phyloP scores from a whole-genome alignment of 257 asterid species.

The Scutellaria galericulata region DNA sequence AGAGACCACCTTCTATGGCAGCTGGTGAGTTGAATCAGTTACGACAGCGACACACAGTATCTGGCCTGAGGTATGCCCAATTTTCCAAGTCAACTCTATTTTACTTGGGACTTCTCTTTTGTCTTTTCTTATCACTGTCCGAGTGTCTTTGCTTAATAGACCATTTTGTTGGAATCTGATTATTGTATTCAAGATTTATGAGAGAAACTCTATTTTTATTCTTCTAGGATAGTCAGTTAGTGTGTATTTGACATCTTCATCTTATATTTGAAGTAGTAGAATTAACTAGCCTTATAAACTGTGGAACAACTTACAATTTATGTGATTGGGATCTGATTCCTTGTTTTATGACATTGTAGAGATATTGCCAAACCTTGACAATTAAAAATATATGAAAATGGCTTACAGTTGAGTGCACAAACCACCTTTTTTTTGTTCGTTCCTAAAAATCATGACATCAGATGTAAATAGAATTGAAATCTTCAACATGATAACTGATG shows the following conservation, averaged over 20 bases:
- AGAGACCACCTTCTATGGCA: constrained; percentile 63
- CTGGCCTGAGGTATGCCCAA: constrained; percentile 59
- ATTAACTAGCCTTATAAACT: constrained; percentile 20
- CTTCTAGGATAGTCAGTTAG: constrained; percentile 8
- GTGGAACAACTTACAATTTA: constrained; percentile 2
- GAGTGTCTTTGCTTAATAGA: constrained; percentile 19
- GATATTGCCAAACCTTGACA: background rate
- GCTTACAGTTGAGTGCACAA: constrained; percentile 17
- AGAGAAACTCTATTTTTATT: constrained; percentile 4
- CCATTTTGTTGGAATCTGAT: constrained; percentile 21
- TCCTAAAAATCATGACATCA: constrained; percentile 9
- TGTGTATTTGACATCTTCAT: constrained; percentile 22
- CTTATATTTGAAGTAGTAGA: constrained; percentile 1
- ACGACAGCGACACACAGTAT: constrained; percentile 71
- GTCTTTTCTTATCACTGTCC: constrained; percentile 16
- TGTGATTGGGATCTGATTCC: constrained; percentile 13
- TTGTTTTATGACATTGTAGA: constrained; percentile 1
- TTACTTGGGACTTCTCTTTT: background rate
- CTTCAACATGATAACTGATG: background rate
- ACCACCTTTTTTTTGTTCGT: no score
- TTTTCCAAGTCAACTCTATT: constrained; percentile 27
- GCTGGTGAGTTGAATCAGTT: constrained; percentile 61
- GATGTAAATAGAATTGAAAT: background rate
- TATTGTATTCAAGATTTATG: constrained; percentile 6
- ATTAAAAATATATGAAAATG: background rate